Evolutionary conservation across 768 basidiomycete species (phyloP), one percentile per base, ranked within the genome.

Genomic region (Tylopilus sp.): DNA sequence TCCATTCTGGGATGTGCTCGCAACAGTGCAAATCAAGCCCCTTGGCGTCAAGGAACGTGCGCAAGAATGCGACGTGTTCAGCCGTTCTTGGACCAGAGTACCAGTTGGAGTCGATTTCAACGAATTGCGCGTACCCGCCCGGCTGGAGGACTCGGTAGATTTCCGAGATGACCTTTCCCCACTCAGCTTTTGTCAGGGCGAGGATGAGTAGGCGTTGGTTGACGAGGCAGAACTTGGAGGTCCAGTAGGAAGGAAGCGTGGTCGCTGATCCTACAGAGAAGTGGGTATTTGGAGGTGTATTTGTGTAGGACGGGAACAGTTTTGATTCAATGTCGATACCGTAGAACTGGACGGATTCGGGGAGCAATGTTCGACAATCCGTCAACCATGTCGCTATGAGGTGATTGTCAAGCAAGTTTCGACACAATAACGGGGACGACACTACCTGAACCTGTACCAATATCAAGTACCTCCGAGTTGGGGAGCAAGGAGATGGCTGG

Each of bases 171-270:
- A 26, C 26, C 8, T 26, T 26, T 26, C 8, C 8, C 26, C 26
- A 26, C 8, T 26, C 8, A 26, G 26, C 5, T 26, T 26, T 26
- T 4, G 26, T 26, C 8, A 8, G 26, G 26, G 26, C 69, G n/a
- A 57, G 57, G 15, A 67, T 55, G n/a, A 70, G 62, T 3, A 71
- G 60, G 8, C 67, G 58, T n/a, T 72, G 71, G 45, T 69, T 60
- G 44, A 72, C 57, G 23, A 71, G 54, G 5, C 25, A 53, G 57
- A 70, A 71, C 15, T 26, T 60, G 30, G 48, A 57, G 8, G 60
- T 46, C 70, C 68, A 70, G 28, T 65, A 59, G 8, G 28, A 47
- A 1, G 69, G 70, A 1, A 71, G 59, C 1, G 17, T 21, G 9
- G 56, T 60, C 2, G 47, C 51, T 1, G 57, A 59, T 21, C 49